Evolutionary conservation across 495 filamentous ascomycete species (phyloP), one percentile per base, ranked within the genome.

Genomic region (Aspergillus campestris): DNA sequence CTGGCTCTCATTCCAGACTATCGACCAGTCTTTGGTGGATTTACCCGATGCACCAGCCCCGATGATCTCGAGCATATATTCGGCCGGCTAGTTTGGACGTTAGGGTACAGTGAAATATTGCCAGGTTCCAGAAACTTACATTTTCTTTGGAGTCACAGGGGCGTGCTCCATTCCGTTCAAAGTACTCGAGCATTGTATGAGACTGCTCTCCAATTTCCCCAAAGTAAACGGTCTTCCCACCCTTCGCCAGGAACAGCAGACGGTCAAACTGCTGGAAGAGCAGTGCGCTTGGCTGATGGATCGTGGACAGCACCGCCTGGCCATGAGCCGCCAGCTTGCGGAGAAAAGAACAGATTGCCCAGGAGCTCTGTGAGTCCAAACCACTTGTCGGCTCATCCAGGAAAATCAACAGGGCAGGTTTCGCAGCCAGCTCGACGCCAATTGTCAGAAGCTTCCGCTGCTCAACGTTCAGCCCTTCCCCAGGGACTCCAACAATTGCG

Each of bases 251-350:
- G 65, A 95, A 89, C 14, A 94, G 64, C 6, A 98, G 71, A 30
- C 87, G 81, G 61, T 98, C 91, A 57, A 98, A 98, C 43, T 89
- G 80, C 55, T 95, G 84, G 65, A 98, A 94, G 27, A 98, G 73
- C 60, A 94, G 81, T 34, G 89, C 88, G 1, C 84, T 89, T 1
- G 89, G 89, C 57, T 98, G 91, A 65, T 98, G 91, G 51, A 98
- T 95, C 3, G 89, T 95, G 55, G 86, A 90, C 6, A 95, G 79
- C 55, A 95, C 83, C 28, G 89, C 88, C 58, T 94, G 89, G 24
- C 89, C 89, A 53, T 78, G 83, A 63, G 87, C 84, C 37, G 89
- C 87, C 29, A 95, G 74, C 60, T 91, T 94, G 52, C 87, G 78
- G n/a, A 95, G 69, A 35, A 94, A 78, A 40, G 80, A 69, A 41